A percentile compares a stretch with the other conserved stretches of the same genome.
phyloP scores from a whole-genome alignment of 495 filamentous ascomycete genomes.

The Hypoxylon lienhwacheense region DNA sequence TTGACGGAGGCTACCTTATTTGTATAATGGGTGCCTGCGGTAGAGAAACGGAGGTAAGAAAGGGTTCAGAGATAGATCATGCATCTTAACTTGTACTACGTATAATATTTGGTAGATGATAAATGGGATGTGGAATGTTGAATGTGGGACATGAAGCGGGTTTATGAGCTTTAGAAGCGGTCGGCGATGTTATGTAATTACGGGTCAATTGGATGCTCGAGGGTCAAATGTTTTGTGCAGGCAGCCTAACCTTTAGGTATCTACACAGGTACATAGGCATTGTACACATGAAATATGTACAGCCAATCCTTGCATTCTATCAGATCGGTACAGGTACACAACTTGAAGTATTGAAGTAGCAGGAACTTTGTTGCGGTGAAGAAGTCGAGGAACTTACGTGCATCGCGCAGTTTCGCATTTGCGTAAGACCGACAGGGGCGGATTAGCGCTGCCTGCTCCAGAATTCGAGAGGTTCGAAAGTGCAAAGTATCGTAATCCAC shows the following conservation, averaged over 20 bases:
- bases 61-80: neutral
- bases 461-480: neutral
- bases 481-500: slow-evolving; percentile 9
- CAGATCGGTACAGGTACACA: slow-evolving; percentile 9
- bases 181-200: slow-evolving; percentile 19
- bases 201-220: slow-evolving; percentile 22
- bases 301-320: neutral
- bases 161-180: slow-evolving; percentile 30
- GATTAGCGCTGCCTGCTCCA: slow-evolving; percentile 3
- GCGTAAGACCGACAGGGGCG: slow-evolving; percentile 25
- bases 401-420: slow-evolving; percentile 27
- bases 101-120: neutral
- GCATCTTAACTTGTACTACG: neutral
- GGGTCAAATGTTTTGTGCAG: slow-evolving; percentile 18
- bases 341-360: slow-evolving; percentile 12
- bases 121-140: neutral
- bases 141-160: slow-evolving; percentile 15
- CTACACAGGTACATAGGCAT: slow-evolving; percentile 14
- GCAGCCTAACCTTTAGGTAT: slow-evolving; percentile 15
- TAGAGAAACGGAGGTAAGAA: slow-evolving; percentile 8
- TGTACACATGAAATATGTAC: too few relatives aligned
- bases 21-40: neutral
- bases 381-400: slow-evolving; percentile 23
- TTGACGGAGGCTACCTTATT: neutral
- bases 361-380: slow-evolving; percentile 34